Evolutionary conservation across 1,139 yeast genomes (phyloP), one percentile per base, ranked within the genome.

Genomic region (Zygosaccharomyces sapae): DNA sequence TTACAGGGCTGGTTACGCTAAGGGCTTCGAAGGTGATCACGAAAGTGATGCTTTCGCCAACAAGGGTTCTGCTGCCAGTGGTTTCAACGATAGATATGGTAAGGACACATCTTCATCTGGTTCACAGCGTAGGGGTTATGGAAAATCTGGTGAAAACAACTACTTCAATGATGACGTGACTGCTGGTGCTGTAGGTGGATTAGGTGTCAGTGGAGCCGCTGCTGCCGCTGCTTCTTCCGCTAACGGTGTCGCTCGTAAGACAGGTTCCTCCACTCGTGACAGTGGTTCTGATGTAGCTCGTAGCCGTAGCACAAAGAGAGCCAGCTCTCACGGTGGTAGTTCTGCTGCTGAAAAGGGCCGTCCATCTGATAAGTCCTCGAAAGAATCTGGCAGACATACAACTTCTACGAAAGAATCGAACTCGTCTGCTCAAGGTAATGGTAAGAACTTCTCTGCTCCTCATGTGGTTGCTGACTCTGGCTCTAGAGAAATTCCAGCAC

Each of bases 221-320:
- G 27, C 7, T 7, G 27, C 27, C 9, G 27, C 7, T 24, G 27
- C 27, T 24, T 24, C 27, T 24, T 13, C 12, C 8, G 38, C 25
- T 25, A 18, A 16, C 10, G 16, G 13, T 20, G 27, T 9, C 10
- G 18, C 20, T 16, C 30, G 16, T 22, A 24, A 37, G 31, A 9
- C 19, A 20, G 29, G 33, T 19, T 7, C 33, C 13, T 37, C 40
- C 20, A 20, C 30, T 19, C 29, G 31, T n/a, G 18, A n/a, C 20
- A 22, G 10, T 24, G 40, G 40, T n/a, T 4, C 31, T 9, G 31
- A 12, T 27, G 13, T 27, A 10, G 9, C 31, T 27, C n/a, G 31
- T 12, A 37, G 22, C 40, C 40, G 40, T n/a, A 37, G 40, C n/a
- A 37, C 40, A 7, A 37, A 37, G 31, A 37, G 40, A 25, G 24